phyloP scores from a whole-genome alignment of 176 grass and related monocot genomes.

The Avena atlantica region DNA sequence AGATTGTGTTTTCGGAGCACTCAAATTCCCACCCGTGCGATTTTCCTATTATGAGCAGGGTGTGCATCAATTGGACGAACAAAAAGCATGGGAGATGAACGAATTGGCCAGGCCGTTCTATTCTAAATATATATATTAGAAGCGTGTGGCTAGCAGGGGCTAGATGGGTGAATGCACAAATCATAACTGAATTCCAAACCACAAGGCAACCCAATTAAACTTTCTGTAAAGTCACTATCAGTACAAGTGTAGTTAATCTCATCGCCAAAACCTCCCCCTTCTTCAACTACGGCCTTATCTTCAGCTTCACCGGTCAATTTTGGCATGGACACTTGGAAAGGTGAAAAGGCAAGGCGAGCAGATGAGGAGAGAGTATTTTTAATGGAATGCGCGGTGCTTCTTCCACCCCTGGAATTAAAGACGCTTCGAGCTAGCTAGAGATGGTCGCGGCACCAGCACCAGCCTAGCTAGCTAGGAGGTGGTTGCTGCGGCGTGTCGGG shows the following conservation, averaged over 20 bases:
- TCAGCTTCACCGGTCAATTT: slow-evolving; percentile 30
- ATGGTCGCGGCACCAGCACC: no score
- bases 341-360: not conserved
- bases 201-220: not conserved
- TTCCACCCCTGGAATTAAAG: slow-evolving; percentile 33
- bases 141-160: not conserved
- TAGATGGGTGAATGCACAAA: slow-evolving; percentile 2
- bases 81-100: not conserved
- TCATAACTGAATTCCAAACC: not conserved
- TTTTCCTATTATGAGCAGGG: not conserved
- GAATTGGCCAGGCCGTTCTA: not conserved
- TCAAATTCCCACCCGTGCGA: not conserved
- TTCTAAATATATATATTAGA: no score
- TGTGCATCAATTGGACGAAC: not conserved
- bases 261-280: not conserved
- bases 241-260: slow-evolving; percentile 13
- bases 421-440: no score
- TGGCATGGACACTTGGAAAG: slow-evolving; percentile 17
- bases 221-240: not conserved
- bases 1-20: not conserved
- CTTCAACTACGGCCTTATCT: not conserved
- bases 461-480: no score
- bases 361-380: not conserved
- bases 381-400: slow-evolving; percentile 32
- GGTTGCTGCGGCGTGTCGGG: not conserved